Evolutionary conservation across 2,329 filamentous ascomycete species (phyloP), one percentile per base, ranked within the genome.

Genomic region (Trichophyton rubrum): DNA sequence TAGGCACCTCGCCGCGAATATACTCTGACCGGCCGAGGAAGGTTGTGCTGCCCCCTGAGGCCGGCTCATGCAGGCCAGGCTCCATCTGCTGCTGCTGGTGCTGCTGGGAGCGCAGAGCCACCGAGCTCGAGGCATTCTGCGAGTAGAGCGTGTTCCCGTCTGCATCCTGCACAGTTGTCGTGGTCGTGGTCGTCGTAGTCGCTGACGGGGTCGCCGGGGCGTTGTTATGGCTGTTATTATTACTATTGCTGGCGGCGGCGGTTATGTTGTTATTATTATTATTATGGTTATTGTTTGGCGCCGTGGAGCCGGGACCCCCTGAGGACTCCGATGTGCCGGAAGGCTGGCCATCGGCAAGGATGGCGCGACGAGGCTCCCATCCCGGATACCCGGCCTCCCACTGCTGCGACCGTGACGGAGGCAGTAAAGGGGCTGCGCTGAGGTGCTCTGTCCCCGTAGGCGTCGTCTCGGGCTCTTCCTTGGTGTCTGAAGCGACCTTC

Each of bases 11-110:
- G 51, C 67, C 68, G 3, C 66, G 64, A 47, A 71, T 66, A 60
- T 71, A 70, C 45, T 69, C 66, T 27, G 67, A 67, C n/a, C 69
- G 66, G 20, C 67, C 69, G 57, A 71, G 66, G 27, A 68, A 71
- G n/a, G 67, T 69, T 15, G 61, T 62, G 43, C 64, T 66, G 5
- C 62, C 62, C 3, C 66, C 62, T 27, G 64, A 64, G 56, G 66
- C 66, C 27, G 60, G 56, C 24, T 62, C 62, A 35, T 64, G 64
- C 33, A 64, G 49, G 61, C 59, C 60, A 47, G 64, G 53, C 15
- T 64, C 64, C 57, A 56, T 60, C 53, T 45, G 57, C 33, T 60
- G 57, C n/a, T 40, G 35, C 15, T 64, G 64, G 51, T 58, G 62
- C 53, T 45, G 57, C 33, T 60, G 57, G 11, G 49, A 20, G 20